Evolutionary conservation across 495 filamentous ascomycete species (phyloP).

Genomic region (Penicillium pulvis): DNA sequence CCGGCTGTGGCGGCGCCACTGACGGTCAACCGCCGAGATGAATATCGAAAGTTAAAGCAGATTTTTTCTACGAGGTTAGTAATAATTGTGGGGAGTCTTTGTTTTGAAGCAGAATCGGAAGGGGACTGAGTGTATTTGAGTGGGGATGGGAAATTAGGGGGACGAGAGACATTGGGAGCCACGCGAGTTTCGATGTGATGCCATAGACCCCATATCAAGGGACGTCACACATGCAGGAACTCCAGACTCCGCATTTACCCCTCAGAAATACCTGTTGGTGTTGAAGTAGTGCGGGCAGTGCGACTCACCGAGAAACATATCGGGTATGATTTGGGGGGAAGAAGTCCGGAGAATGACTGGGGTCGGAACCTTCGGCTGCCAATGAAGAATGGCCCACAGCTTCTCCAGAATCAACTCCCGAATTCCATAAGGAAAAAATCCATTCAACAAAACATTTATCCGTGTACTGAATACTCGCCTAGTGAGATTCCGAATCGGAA

Average conservation of each 20-base stretch:
- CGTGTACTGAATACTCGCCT: neutral
- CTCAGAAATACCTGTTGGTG: constrained; percentile 7
- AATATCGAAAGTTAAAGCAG: neutral
- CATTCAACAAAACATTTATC: neutral
- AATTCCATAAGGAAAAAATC: neutral
- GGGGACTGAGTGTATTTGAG: neutral
- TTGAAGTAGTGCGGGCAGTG: constrained; percentile 7
- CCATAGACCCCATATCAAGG: neutral
- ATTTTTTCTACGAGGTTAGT: neutral
- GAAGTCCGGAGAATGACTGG: constrained; percentile 23
- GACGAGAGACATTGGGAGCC: neutral
- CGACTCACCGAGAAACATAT: constrained; percentile 26
- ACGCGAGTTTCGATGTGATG: no score
- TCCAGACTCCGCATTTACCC: constrained; percentile 29
- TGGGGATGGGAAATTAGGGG: constrained; percentile 6
- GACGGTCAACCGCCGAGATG: constrained; percentile 1
- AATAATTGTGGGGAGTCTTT: neutral
- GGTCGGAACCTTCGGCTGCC: constrained; percentile 23
- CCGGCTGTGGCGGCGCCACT: constrained; percentile 29
- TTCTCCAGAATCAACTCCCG: neutral
- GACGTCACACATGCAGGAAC: constrained; percentile 1
- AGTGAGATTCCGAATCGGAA: neutral
- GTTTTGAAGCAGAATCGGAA: neutral
- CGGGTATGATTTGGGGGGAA: constrained; percentile 16
- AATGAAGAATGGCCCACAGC: neutral